These are phyloP conservation scores for Allantophomopsis cytisporea DNA, from an alignment of 2,329 filamentous ascomycete species.

Conservation along the genomic window DNA sequence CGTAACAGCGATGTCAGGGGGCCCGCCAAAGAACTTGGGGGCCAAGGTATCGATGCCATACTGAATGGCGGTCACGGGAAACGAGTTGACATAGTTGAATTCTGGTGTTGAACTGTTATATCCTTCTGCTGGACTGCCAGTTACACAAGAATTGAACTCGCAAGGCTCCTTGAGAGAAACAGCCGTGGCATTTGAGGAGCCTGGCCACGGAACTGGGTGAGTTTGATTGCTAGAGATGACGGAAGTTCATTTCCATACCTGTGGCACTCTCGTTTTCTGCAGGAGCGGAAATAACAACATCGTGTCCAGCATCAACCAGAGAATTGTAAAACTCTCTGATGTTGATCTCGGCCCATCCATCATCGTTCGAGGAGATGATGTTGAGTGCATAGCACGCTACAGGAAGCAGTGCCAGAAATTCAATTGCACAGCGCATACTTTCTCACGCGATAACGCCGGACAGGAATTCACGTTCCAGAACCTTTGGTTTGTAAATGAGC, in stretches of 20 bases:
- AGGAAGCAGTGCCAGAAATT: constrained; percentile 5
- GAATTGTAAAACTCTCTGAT: constrained; percentile 43
- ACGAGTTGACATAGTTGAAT: too few relatives aligned
- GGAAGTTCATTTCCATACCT: constrained; percentile 24
- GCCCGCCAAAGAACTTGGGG: constrained; percentile 35
- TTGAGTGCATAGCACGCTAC: constrained; percentile 24
- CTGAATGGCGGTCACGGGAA: too few relatives aligned
- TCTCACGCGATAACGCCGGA: too few relatives aligned
- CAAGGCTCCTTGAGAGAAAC: too few relatives aligned
- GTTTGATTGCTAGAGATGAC: neutral
- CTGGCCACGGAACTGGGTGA: constrained; percentile 19
- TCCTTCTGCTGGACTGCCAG: too few relatives aligned
- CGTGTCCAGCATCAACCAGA: constrained; percentile 39
- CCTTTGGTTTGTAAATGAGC: too few relatives aligned
- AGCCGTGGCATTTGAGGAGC: constrained; percentile 28
- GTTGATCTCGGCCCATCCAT: constrained; percentile 62
- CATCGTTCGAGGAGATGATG: constrained; percentile 55
- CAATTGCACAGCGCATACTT: neutral
- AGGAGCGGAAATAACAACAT: constrained; percentile 50
- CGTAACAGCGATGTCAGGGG: constrained; percentile 48
- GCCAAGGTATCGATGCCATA: constrained; percentile 41
- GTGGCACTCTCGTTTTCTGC: constrained; percentile 52
- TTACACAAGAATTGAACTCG: too few relatives aligned
- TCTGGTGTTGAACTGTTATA: too few relatives aligned
- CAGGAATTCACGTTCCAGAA: too few relatives aligned